Evolutionary conservation across 768 basidiomycete genomes (phyloP).

Genomic region (Rhizopogon roseolus): DNA sequence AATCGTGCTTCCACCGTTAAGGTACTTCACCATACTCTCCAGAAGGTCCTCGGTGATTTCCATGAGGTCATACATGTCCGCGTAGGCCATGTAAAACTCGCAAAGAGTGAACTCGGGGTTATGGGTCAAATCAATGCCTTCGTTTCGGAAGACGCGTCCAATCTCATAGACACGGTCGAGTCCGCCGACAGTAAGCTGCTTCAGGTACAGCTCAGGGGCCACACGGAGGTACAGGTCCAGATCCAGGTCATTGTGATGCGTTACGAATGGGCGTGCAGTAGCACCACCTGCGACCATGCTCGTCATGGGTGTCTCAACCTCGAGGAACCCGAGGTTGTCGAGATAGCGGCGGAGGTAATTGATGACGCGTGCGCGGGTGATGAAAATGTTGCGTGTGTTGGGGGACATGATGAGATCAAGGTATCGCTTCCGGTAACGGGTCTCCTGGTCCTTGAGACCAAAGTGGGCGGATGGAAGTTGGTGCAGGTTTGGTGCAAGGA

Average conservation of each 20-base stretch:
- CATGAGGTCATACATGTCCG: conserved; percentile 99
- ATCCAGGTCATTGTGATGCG: conserved; percentile 97
- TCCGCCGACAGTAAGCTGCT: conserved; percentile 95
- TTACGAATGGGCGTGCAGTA: conserved; percentile 97
- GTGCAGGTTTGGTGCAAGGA: conserved; percentile 95
- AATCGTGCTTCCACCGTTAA: conserved; percentile 78
- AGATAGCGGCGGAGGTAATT: conserved; percentile 92
- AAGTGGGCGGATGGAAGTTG: conserved; percentile 91
- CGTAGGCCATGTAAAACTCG: conserved; percentile 99
- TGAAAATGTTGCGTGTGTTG: conserved; percentile 83
- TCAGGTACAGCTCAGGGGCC: conserved; percentile 97
- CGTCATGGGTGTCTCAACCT: conserved; percentile 99
- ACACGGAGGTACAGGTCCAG: conserved; percentile 96
- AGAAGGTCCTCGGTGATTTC: conserved; percentile 90
- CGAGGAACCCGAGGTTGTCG: conserved; percentile 90
- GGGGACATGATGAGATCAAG: conserved; percentile 96
- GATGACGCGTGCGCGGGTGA: conserved; percentile 84
- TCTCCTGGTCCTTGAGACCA: conserved; percentile 96
- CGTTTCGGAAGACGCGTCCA: conserved; percentile 96
- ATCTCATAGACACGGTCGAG: conserved; percentile 98
- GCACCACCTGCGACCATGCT: conserved; percentile 95
- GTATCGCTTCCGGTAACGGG: conserved; percentile 97
- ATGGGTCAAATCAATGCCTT: conserved; percentile 97
- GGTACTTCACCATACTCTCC: conserved; percentile 83
- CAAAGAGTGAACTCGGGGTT: conserved; percentile 99